These are phyloP conservation scores for Elaeis oleifera DNA, from an alignment of 202 grass and related monocot genomes.

Conservation along the genomic window DNA sequence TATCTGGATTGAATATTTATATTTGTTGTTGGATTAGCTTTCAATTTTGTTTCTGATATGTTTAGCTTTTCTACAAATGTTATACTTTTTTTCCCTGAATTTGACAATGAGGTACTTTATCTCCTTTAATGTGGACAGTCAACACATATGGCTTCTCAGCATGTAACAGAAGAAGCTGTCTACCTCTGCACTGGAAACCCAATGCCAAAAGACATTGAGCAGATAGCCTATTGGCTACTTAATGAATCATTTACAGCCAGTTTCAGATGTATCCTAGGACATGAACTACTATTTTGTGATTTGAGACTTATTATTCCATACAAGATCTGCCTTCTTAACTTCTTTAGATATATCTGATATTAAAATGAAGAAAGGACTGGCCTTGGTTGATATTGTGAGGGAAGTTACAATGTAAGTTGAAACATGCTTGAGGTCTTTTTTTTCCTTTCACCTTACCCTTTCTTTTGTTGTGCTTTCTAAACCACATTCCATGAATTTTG, in stretches of 20 bases:
- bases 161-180: constrained; percentile 85
- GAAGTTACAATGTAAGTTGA: constrained; percentile 79
- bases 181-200: constrained; percentile 99
- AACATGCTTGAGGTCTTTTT: too few relatives aligned
- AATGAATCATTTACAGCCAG: constrained; percentile 79
- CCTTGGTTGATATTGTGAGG: constrained; percentile 91
- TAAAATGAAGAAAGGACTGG: constrained; percentile 91
- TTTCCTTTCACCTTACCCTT: neutral
- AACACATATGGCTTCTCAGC: constrained; percentile 88
- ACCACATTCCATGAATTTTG: constrained; percentile 4
- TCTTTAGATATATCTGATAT: constrained; percentile 82
- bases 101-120: constrained; percentile 5
- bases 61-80: neutral
- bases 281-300: neutral
- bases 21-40: too few relatives aligned
- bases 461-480: too few relatives aligned
- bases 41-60: too few relatives aligned
- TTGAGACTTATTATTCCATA: too few relatives aligned
- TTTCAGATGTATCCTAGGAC: constrained; percentile 52
- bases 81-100: neutral
- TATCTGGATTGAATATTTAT: too few relatives aligned
- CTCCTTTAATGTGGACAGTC: constrained; percentile 43
- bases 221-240: constrained; percentile 85
- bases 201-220: constrained; percentile 83
- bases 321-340: constrained; percentile 9